Conservation (phyloP, 2,329 filamentous ascomycete genomes). For the Diaporthe sp. region DNA sequence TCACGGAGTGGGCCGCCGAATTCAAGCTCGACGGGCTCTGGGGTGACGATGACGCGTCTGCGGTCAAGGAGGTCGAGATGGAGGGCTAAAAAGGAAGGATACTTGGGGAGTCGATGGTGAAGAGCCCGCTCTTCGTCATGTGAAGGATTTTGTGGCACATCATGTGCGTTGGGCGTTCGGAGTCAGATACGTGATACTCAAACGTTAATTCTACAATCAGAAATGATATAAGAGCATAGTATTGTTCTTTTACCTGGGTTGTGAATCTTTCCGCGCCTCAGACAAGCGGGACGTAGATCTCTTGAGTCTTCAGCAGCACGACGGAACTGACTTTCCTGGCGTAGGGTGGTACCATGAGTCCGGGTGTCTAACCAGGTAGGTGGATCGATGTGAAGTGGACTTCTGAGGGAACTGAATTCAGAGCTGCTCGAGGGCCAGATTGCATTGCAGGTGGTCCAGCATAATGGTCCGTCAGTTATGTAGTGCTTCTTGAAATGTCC, state of each 20-base stretch:
- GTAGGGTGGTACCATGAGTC: not conserved
- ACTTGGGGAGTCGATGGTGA: too few species aligned
- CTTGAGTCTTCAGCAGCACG: not conserved
- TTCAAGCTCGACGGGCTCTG: conserved; percentile 96
- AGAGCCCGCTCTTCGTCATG: not conserved
- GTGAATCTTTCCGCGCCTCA: not conserved
- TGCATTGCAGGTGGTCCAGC: not conserved
- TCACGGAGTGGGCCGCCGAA: conserved; percentile 92
- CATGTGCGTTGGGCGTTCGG: conserved; percentile 16
- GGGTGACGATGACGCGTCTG: conserved; percentile 71
- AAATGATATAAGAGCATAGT: not conserved
- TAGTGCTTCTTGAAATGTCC: not conserved
- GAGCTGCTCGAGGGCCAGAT: not conserved
- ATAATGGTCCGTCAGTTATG: not conserved
- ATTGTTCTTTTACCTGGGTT: too few species aligned
- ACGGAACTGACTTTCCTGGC: not conserved
- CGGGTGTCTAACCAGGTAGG: not conserved
- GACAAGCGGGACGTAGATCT: not conserved
- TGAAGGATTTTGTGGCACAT: not conserved
- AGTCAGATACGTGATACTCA: conserved; percentile 29
- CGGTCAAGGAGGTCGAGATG: conserved; percentile 62
- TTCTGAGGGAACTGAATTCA: not conserved
- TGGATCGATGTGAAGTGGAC: not conserved
- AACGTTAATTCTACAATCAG: conserved; percentile 8
- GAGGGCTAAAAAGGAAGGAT: conserved; percentile 58